Evolutionary conservation across 306 rosid genomes (phyloP), one percentile per base, ranked within the genome.

Genomic region (Styphnolobium japonicum): DNA sequence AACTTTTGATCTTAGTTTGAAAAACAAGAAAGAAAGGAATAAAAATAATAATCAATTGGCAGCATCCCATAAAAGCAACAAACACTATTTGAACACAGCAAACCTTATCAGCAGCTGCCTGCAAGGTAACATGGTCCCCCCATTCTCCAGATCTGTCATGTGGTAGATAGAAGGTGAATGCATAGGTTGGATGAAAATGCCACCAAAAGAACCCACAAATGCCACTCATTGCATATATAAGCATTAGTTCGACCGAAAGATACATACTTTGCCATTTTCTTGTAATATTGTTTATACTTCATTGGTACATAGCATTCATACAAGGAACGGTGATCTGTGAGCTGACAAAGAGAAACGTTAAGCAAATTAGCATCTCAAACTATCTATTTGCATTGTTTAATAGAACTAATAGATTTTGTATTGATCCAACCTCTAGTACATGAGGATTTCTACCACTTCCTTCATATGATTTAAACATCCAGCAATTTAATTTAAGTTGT

Each of bases 51-150:
- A 21, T 68, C n/a, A 78, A 69, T 84, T 34, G 31, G 19, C 64
- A 67, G 39, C 67, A 73, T 67, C 51, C 34, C 27, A 22, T 14
- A 63, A 73, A 34, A 22, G 25, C 9, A 75, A 45, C 33, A 33
- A 77, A 37, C 45, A 37, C 45, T 57, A 37, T 64, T 55, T 12
- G 37, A 67, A 77, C 8, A 45, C 40, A 75, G 37, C 22, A 25
- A 81, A 92, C 95, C 95, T 93, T 93, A 85, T 90, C 96, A 70
- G 96, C 89, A 70, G 98, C 97, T 71, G 98, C 98, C 86, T 94
- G 98, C 76, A 94, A 87, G 51, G 97, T 92, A 87, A 94, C 81
- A 77, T 94, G 98, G 86, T 94, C 97, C n/a, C 98, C 98, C 97
- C 97, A 94, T 84, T 94, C 98, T 82, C 97, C 95, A 52, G 86